Evolutionary conservation across 2,329 filamentous ascomycete genomes (phyloP).

Genomic region (Dothideomycetes sp.): DNA sequence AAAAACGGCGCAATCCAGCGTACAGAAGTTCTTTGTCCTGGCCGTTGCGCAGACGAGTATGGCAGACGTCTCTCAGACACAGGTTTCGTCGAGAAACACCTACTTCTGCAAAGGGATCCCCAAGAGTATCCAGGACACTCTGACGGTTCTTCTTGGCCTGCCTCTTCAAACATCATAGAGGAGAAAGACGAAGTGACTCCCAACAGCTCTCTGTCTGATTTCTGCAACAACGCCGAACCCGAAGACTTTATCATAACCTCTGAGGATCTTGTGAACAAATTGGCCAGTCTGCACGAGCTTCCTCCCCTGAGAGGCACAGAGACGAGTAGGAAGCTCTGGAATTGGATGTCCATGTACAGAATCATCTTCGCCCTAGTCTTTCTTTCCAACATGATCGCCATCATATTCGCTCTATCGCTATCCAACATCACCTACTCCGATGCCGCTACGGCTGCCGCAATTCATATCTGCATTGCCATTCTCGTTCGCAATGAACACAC

Average conservation of each 20-base stretch:
- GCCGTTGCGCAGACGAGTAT: too few relatives aligned
- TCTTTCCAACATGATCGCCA: conserved; percentile 20
- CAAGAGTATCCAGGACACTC: too few relatives aligned
- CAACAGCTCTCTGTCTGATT: too few relatives aligned
- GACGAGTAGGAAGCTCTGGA: conserved; percentile 18
- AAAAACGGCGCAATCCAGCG: conserved; percentile 4
- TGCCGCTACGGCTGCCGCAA: conserved; percentile 26
- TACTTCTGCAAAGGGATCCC: too few relatives aligned
- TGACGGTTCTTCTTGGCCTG: too few relatives aligned
- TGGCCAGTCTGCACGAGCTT: conserved; percentile 18
- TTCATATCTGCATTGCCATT: conserved; percentile 27
- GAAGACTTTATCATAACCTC: conserved; percentile 18
- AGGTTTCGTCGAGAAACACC: too few relatives aligned
- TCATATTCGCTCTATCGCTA: background rate
- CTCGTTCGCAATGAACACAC: conserved; percentile 33
- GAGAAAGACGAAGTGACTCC: too few relatives aligned
- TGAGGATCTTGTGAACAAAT: conserved; percentile 18
- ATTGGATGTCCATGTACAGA: conserved; percentile 24
- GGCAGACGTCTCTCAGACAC: too few relatives aligned
- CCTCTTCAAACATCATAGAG: background rate
- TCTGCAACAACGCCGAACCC: background rate
- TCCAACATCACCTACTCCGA: conserved; percentile 18
- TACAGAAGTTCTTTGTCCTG: too few relatives aligned
- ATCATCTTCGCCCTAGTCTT: conserved; percentile 23
- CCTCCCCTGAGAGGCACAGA: conserved; percentile 12